These are phyloP conservation scores for Sideroxylon spinosum DNA, from an alignment of 179 eudicot species.

Conservation along the genomic window DNA sequence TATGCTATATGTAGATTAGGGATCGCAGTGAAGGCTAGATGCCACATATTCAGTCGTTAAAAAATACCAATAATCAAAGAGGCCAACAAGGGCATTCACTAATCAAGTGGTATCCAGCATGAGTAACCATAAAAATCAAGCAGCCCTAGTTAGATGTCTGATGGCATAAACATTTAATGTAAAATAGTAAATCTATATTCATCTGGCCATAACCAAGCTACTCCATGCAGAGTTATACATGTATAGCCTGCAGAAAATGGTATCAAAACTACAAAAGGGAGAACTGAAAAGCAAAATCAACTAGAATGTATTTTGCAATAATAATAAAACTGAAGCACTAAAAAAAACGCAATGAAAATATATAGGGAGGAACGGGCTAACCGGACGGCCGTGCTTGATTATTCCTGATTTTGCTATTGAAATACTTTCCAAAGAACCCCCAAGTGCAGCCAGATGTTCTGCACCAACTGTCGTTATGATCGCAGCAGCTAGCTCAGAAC, in stretches of 20 bases:
- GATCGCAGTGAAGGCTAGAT: not conserved
- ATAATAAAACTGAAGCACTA: not conserved
- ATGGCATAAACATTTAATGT: not conserved
- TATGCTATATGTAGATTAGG: slow-evolving; percentile 3
- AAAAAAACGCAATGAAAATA: not conserved
- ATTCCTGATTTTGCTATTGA: slow-evolving; percentile 94
- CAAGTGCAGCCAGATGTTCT: slow-evolving; percentile 96
- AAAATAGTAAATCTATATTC: not conserved
- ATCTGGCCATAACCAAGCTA: not conserved
- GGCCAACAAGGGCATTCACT: not conserved
- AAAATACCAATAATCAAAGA: not conserved
- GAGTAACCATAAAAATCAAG: not conserved
- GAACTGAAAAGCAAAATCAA: not conserved
- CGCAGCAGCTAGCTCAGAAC: slow-evolving; percentile 68
- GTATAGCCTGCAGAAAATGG: not conserved
- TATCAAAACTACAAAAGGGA: not conserved
- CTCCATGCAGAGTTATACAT: not conserved
- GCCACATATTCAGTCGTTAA: not conserved
- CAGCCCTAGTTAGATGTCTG: not conserved
- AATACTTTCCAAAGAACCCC: slow-evolving; percentile 92
- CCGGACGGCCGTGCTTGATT: slow-evolving; percentile 78
- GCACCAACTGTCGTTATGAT: slow-evolving; percentile 80
- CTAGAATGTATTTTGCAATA: not conserved
- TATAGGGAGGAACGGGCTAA: slow-evolving; percentile 58
- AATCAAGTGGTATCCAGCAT: not conserved